Evolutionary conservation across 768 basidiomycete species (phyloP).

Genomic region (Rhizopogon salebrosus): DNA sequence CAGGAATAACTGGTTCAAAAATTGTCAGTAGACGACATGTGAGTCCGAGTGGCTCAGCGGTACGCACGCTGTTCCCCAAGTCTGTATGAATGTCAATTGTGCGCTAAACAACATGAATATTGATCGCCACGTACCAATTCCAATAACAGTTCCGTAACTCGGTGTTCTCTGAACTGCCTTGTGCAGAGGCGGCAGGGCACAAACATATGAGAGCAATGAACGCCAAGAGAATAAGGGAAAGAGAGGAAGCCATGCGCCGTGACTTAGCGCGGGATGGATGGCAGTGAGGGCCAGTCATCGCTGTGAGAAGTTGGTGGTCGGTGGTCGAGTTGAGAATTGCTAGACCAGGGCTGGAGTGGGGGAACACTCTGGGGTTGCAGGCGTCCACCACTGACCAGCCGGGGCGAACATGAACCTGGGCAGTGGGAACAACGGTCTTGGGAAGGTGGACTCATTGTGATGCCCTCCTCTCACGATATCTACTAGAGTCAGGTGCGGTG

Average conservation of each 20-base stretch:
- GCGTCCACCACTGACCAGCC: no score
- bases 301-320: neutral
- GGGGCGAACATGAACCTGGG: no score
- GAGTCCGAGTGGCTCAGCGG: neutral
- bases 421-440: no score
- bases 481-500: no score
- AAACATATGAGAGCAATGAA: constrained; percentile 70
- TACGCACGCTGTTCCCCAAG: constrained; percentile 83
- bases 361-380: no score
- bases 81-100: constrained; percentile 39
- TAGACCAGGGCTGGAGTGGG: no score
- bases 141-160: constrained; percentile 93
- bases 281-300: constrained; percentile 21
- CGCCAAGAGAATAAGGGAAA: constrained; percentile 56
- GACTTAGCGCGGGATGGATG: constrained; percentile 57
- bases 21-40: constrained; percentile 2
- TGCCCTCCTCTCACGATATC: no score
- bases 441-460: no score
- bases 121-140: constrained; percentile 61
- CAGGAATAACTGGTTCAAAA: constrained; percentile 73
- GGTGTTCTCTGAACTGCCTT: constrained; percentile 45
- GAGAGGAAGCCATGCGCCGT: constrained; percentile 48
- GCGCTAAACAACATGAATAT: neutral
- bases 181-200: constrained; percentile 60
- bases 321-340: neutral